Evolutionary conservation across 2,329 filamentous ascomycete genomes (phyloP).

Genomic region (Fusarium acutatum): DNA sequence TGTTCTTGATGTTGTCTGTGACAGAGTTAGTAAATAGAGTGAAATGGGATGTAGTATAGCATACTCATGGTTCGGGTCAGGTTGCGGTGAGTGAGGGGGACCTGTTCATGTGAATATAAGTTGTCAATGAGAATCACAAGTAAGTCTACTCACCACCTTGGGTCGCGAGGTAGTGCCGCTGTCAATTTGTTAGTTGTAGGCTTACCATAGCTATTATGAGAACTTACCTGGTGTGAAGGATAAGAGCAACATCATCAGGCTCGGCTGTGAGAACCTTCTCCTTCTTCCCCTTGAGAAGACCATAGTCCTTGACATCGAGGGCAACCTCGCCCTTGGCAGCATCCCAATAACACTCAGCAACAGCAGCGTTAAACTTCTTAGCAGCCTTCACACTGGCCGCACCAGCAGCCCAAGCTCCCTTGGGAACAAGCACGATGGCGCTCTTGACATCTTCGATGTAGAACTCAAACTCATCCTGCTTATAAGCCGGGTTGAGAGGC

Average conservation of each 20-base stretch:
- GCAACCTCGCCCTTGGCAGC: constrained; percentile 69
- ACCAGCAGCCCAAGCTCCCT: constrained; percentile 71
- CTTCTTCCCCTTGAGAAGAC: constrained; percentile 64
- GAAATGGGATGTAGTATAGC: constrained; percentile 31
- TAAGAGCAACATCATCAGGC: constrained; percentile 82
- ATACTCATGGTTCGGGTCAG: constrained; percentile 80
- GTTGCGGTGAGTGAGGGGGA: constrained; percentile 83
- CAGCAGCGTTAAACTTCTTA: constrained; percentile 80
- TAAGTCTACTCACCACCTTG: constrained; percentile 70
- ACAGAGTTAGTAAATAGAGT: constrained; percentile 12
- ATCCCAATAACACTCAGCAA: constrained; percentile 88
- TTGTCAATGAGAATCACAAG: not conserved
- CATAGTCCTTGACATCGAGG: constrained; percentile 79
- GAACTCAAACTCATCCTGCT: constrained; percentile 90
- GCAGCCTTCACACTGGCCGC: constrained; percentile 80
- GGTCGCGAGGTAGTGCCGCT: constrained; percentile 84
- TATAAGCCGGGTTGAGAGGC: constrained; percentile 88
- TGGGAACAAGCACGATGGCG: constrained; percentile 78
- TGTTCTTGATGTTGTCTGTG: constrained; percentile 77
- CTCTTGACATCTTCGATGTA: constrained; percentile 90
- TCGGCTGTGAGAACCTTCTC: constrained; percentile 59
- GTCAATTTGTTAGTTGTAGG: constrained; percentile 34
- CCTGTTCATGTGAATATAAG: constrained; percentile 49
- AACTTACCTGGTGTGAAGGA: constrained; percentile 75
- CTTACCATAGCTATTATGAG: not conserved